Evolutionary conservation across 352 stramenopile species (phyloP).

Genomic region (Globisporangium perplexum): DNA sequence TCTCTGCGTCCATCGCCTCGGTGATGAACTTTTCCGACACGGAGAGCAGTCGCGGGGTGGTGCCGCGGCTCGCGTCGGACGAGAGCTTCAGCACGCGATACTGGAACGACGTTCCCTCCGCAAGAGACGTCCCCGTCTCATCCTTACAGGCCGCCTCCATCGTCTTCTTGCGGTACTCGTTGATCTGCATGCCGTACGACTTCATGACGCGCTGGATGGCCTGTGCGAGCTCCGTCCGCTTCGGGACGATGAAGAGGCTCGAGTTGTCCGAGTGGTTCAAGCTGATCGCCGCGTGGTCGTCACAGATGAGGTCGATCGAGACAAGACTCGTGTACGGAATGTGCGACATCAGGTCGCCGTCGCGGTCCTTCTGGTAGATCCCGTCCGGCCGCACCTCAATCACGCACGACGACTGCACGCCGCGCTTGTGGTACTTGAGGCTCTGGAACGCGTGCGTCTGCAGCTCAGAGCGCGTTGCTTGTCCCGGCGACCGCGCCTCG

Average conservation of each 20-base stretch:
- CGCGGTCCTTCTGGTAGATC: slow-evolving; percentile 69
- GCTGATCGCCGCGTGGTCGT: slow-evolving; percentile 60
- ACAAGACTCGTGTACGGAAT: slow-evolving; percentile 81
- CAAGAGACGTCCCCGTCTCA: slow-evolving; percentile 19
- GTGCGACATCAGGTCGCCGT: slow-evolving; percentile 74
- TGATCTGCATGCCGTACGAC: slow-evolving; percentile 75
- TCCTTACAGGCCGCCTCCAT: slow-evolving; percentile 55
- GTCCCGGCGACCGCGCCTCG: slow-evolving; percentile 27
- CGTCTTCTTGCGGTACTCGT: slow-evolving; percentile 82
- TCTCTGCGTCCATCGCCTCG: slow-evolving; percentile 41
- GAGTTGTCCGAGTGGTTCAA: slow-evolving; percentile 82
- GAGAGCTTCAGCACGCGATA: slow-evolving; percentile 64
- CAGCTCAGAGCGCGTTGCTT: slow-evolving; percentile 29
- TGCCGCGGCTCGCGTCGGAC: slow-evolving; percentile 24
- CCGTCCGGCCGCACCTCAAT: slow-evolving; percentile 68
- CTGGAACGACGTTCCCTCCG: slow-evolving; percentile 50
- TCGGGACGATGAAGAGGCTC: slow-evolving; percentile 65
- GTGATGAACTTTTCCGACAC: slow-evolving; percentile 73
- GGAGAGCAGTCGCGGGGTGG: slow-evolving; percentile 33
- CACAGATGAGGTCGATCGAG: slow-evolving; percentile 77
- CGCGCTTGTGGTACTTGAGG: slow-evolving; percentile 54
- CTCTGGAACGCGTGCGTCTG: slow-evolving; percentile 48
- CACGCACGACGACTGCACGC: slow-evolving; percentile 55
- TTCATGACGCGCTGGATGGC: slow-evolving; percentile 66
- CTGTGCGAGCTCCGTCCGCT: slow-evolving; percentile 63